Conservation (phyloP, 106 monocot genomes). For the Phalaenopsis equestris region DNA sequence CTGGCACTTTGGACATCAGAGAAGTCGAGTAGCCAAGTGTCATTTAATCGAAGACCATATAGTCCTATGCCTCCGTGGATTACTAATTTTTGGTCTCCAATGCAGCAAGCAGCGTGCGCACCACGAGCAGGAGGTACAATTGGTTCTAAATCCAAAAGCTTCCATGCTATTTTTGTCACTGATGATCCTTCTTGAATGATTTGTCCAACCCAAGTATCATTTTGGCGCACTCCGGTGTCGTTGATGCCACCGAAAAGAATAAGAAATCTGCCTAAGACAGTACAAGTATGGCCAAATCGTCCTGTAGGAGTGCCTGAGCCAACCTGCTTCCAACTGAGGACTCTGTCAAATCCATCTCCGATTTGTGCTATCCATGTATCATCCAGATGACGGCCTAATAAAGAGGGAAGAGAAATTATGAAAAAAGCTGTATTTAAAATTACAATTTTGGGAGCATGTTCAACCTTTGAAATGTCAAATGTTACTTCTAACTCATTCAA, state of each 20-base stretch:
- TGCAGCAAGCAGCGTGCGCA: conserved; percentile 69
- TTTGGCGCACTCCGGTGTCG: conserved; percentile 68
- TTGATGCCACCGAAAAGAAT: conserved; percentile 91
- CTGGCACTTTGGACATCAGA: conserved; percentile 28
- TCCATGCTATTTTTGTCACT: conserved; percentile 51
- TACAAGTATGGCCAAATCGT: conserved; percentile 86
- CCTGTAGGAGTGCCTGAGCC: conserved; percentile 68
- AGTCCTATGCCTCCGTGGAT: conserved; percentile 81
- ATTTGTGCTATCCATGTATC: conserved; percentile 81
- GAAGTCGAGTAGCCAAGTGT: conserved; percentile 72
- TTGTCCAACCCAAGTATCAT: conserved; percentile 79
- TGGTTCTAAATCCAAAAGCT: conserved; percentile 43
- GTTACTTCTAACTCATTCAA: neutral
- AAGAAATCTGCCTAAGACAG: conserved; percentile 30
- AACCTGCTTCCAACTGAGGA: conserved; percentile 52
- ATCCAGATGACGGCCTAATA: conserved; percentile 88
- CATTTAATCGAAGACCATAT: conserved; percentile 52
- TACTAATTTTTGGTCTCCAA: conserved; percentile 36
- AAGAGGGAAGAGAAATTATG: neutral
- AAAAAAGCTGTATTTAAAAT: neutral
- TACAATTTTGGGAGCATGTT: neutral
- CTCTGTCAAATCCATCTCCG: conserved; percentile 27
- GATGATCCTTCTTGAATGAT: conserved; percentile 17
- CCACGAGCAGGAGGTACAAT: conserved; percentile 70
- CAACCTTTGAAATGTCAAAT: neutral